These are phyloP conservation scores for Hypoxylon trugodes DNA, from an alignment of 495 filamentous ascomycete genomes.

Conservation along the genomic window DNA sequence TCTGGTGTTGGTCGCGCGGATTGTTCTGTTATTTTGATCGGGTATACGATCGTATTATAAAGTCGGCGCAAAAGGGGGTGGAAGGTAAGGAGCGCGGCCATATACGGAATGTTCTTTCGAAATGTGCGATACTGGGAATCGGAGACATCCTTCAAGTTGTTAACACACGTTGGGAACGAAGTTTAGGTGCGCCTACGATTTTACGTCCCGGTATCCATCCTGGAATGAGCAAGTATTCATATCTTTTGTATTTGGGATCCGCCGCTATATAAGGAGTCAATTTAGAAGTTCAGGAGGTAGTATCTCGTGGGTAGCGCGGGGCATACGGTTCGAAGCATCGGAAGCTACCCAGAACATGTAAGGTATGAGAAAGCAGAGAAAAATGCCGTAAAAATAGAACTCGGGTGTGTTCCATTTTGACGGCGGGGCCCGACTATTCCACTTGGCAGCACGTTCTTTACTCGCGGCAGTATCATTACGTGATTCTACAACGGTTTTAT, in stretches of 20 bases:
- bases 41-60: conserved; percentile 63
- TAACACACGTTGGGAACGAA: background rate
- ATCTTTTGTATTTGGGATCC: conserved; percentile 82
- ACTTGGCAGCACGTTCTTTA: conserved; percentile 47
- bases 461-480: conserved; percentile 43
- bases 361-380: conserved; percentile 73
- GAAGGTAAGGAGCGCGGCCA: conserved; percentile 71
- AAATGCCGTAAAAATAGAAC: conserved; percentile 82
- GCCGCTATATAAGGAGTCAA: conserved; percentile 62
- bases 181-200: conserved; percentile 66
- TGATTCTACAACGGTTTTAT: conserved; percentile 58
- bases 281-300: background rate
- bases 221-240: conserved; percentile 70
- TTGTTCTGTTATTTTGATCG: conserved; percentile 28
- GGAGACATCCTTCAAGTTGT: conserved; percentile 74
- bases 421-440: conserved; percentile 56
- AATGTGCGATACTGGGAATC: conserved; percentile 90
- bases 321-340: conserved; percentile 84
- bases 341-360: conserved; percentile 91
- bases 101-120: conserved; percentile 84
- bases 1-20: conserved; percentile 48
- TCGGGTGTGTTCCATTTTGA: conserved; percentile 86
- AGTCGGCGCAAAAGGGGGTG: conserved; percentile 80
- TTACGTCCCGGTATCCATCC: conserved; percentile 97
- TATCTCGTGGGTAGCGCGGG: background rate